Evolutionary conservation across 495 filamentous ascomycete species (phyloP).

Genomic region (Cercophora samala): DNA sequence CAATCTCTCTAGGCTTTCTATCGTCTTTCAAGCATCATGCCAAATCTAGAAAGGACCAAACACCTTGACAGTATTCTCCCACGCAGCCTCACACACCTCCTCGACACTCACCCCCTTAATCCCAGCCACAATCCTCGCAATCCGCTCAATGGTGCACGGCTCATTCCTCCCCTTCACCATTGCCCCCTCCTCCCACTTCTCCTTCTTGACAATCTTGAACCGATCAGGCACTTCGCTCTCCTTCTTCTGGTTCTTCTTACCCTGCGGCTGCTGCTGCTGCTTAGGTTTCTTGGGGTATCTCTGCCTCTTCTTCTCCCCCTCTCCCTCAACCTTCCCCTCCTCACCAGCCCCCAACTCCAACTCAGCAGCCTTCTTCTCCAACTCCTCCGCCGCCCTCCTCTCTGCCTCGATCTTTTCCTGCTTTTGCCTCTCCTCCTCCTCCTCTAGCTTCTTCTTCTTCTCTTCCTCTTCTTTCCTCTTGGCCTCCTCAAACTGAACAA

Average conservation of each 20-base stretch:
- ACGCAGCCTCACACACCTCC: slow-evolving; percentile 82
- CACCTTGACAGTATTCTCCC: slow-evolving; percentile 76
- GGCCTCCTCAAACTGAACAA: slow-evolving; percentile 36
- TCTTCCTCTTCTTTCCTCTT: slow-evolving; percentile 5
- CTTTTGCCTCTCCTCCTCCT: slow-evolving; percentile 9
- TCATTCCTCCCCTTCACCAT: slow-evolving; percentile 95
- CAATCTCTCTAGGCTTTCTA: not conserved
- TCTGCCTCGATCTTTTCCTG: not conserved
- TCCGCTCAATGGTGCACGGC: slow-evolving; percentile 73
- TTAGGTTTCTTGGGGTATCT: slow-evolving; percentile 15
- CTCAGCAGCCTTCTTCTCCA: slow-evolving; percentile 11
- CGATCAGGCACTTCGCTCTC: slow-evolving; percentile 45
- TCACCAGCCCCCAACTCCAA: not conserved
- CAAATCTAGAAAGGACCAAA: slow-evolving; percentile 55
- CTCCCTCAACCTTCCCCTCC: not conserved
- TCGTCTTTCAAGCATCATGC: slow-evolving; percentile 41
- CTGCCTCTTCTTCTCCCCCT: slow-evolving; percentile 12
- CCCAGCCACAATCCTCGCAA: slow-evolving; percentile 80
- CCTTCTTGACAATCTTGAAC: slow-evolving; percentile 74
- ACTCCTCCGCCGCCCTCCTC: not conserved
- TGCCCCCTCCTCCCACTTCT: slow-evolving; percentile 74
- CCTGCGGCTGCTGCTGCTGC: slow-evolving; percentile 28
- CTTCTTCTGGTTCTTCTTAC: slow-evolving; percentile 45
- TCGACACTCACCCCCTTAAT: slow-evolving; percentile 76
- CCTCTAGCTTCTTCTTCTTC: slow-evolving; percentile 4